Evolutionary conservation across 495 filamentous ascomycete genomes (phyloP), one percentile per base, ranked within the genome.

Genomic region (Hyaloscypha finlandica): DNA sequence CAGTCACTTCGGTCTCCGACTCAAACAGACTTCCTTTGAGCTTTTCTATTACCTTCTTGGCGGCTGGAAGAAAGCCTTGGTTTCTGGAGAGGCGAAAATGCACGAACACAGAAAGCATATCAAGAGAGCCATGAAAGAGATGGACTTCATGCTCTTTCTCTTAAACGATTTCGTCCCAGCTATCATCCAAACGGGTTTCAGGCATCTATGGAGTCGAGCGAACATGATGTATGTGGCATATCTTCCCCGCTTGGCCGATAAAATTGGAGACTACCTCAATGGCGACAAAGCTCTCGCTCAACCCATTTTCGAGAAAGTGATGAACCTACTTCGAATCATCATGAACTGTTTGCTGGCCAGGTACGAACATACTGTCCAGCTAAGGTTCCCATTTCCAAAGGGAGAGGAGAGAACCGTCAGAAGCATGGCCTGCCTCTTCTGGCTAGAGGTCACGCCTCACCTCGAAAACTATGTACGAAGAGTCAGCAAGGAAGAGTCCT

Each of bases 11-110:
- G 73, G 71, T 39, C 78, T 82, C 57, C 77, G 75, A 0, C 81
- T 81, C 16, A 68, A 58, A 20, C 78, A 74, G 16, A 80, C 80
- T 4, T 73, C 74, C 3, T 74, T 77, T 31, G 77, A 80, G 68
- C 76, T 85, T 9, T 85, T 85, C 61, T 78, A 81, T 63, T 81
- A 82, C 39, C 75, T 85, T 2, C 78, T 76, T 66, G 79, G 76
- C n/a, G 83, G 78, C 69, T 84, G 83, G 69, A 81, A 81, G 71
- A 75, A 81, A 55, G 80, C 81, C 29, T 70, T 83, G 6, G 76
- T 75, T 35, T 79, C 80, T 59, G 75, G 72, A 39, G 72, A 73
- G n/a, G 75, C 71, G 32, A 73, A 72, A n/a, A 72, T 82, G 16
- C 63, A 52, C 12, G 69, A 80, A 16, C 81, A 84, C 66, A 59